phyloP scores from a whole-genome alignment of 1,139 yeast species.

The Candida labiduridarum region DNA sequence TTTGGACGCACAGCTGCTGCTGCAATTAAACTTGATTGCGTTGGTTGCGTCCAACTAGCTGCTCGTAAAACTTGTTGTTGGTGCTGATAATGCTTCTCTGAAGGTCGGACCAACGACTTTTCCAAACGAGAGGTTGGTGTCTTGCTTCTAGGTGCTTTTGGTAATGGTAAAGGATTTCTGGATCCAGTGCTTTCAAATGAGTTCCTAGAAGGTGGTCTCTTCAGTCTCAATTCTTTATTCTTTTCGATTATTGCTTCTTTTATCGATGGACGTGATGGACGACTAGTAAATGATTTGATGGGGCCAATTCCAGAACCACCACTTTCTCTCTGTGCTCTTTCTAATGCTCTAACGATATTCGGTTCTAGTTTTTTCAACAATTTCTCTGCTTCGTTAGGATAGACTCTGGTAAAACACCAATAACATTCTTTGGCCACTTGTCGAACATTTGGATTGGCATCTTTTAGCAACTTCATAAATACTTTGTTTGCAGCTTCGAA shows the following conservation, averaged over 20 bases:
- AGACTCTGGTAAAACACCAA: constrained; percentile 62
- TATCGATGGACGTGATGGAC: constrained; percentile 29
- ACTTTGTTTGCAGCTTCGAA: constrained; percentile 55
- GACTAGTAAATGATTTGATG: constrained; percentile 8
- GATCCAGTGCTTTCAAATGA: constrained; percentile 5
- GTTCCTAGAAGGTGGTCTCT: constrained; percentile 28
- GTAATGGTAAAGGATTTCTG: constrained; percentile 7
- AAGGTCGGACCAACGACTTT: constrained; percentile 2
- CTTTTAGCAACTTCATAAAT: constrained; percentile 64
- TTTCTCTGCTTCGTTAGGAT: constrained; percentile 52
- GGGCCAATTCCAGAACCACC: constrained; percentile 9
- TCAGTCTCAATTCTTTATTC: constrained; percentile 32
- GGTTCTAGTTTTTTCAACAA: constrained; percentile 52
- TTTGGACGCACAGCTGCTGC: background rate
- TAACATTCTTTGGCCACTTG: constrained; percentile 73
- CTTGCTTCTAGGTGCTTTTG: constrained; percentile 6
- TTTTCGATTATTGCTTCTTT: constrained; percentile 37
- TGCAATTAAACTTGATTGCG: background rate
- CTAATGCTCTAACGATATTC: constrained; percentile 39
- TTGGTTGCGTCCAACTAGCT: constrained; percentile 14
- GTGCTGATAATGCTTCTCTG: background rate
- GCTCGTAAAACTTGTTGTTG: constrained; percentile 8
- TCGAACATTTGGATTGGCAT: constrained; percentile 81
- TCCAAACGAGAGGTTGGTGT: constrained; percentile 6
- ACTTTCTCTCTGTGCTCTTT: constrained; percentile 48